Base-by-base conservation (phyloP, 2,329 filamentous ascomycete species). In the Diaporthe citri region DNA sequence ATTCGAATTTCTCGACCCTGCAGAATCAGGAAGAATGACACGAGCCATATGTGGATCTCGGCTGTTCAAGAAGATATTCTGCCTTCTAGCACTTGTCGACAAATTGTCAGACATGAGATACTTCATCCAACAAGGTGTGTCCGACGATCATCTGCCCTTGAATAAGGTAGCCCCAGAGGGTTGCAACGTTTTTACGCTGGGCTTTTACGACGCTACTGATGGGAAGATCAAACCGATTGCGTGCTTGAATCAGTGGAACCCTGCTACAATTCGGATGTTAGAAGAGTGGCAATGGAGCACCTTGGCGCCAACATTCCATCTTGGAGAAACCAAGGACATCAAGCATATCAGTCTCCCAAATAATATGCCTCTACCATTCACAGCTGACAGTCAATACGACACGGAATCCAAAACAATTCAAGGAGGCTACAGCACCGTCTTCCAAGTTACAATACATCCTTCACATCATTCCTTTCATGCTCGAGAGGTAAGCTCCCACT, bases 391-490 rank as follows among this genome's bases (percentile, higher is more conserved):
- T 43, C 48, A 36, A 12, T 10, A 31, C 17, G 31, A 20, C 13
- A 41, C 15, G 15, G 46, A 56, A 2, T 31, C 17, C 36, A 41
- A 56, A 8, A 31, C n/a, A 4, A 52, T 60, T 1, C 46, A 75
- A 10, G 75, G 76, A 3, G 76, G 76, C 1, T 62, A 60, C 17
- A 69, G 76, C 20, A 57, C 71, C 9, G 67, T 77, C 0, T 73
- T 59, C 73, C 75, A 74, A 34, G 69, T 74, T 20, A 20, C 28
- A 3, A 78, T 78, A 36, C 77, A 78, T 46, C 72, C 75, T 4
- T 70, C 73, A 8, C 75, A 78, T 51, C 76, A 78, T 62, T 75
- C 64, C 20, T 75, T 77, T 17, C 22, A 72, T 22, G 34, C 22
- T 15, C 22, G 12, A 0, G 13, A 34, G 71, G 71, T 73, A 12